These are phyloP conservation scores for Ustanciosporium gigantosporum DNA, from an alignment of 1,284 basidiomycete genomes.

Conservation along the genomic window DNA sequence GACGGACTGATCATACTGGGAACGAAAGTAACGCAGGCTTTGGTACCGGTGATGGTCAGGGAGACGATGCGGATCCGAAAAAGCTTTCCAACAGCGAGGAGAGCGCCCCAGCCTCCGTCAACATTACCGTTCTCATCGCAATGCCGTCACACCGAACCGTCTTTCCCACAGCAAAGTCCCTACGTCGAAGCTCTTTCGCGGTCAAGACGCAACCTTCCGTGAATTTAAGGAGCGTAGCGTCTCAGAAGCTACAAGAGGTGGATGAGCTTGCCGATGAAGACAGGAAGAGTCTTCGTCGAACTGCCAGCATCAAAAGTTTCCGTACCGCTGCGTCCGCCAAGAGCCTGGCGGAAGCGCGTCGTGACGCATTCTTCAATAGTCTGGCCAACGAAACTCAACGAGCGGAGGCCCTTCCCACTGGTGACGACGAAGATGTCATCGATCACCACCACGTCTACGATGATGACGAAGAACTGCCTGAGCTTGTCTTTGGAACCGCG, in stretches of 20 bases:
- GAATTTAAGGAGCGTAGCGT: slow-evolving; percentile 9
- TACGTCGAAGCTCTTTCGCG: slow-evolving; percentile 5
- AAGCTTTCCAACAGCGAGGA: slow-evolving; percentile 7
- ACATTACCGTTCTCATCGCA: slow-evolving; percentile 52
- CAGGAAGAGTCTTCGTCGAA: slow-evolving; percentile 24
- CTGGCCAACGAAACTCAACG: slow-evolving; percentile 4
- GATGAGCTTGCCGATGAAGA: slow-evolving; percentile 27
- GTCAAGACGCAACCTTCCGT: slow-evolving; percentile 17
- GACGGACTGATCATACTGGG: slow-evolving; percentile 9
- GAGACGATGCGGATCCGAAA: slow-evolving; percentile 2
- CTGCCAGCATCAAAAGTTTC: slow-evolving; percentile 46
- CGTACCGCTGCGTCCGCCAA: slow-evolving; percentile 34
- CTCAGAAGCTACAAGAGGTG: slow-evolving; percentile 35
- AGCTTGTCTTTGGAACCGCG: slow-evolving; percentile 55
- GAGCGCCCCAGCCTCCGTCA: slow-evolving; percentile 39
- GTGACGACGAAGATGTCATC: slow-evolving; percentile 10
- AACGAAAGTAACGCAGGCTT: slow-evolving; percentile 3
- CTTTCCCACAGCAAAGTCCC: slow-evolving; percentile 23
- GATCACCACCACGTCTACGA: slow-evolving; percentile 18
- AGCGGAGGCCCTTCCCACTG: slow-evolving; percentile 1
- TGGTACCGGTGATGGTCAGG: neutral
- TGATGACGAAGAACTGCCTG: slow-evolving; percentile 53
- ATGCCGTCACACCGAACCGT: slow-evolving; percentile 53
- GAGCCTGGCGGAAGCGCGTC: slow-evolving; percentile 44
- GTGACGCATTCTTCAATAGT: slow-evolving; percentile 49